Evolutionary conservation across 2,329 filamentous ascomycete genomes (phyloP), one percentile per base, ranked within the genome.

Genomic region (Gaeumannomyces tritici): DNA sequence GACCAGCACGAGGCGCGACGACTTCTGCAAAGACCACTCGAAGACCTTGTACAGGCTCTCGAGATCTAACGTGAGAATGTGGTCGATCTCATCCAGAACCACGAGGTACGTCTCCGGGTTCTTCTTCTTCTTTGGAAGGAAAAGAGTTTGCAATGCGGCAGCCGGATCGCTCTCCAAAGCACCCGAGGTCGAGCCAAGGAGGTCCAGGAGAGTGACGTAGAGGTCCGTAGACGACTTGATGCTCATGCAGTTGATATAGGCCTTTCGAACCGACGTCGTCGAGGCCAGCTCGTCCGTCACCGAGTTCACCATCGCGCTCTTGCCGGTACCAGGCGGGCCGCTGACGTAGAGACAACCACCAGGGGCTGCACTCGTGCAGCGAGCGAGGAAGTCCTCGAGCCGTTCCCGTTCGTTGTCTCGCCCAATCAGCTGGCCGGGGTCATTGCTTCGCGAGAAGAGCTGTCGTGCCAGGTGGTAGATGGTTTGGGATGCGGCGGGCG

Each of bases 211-310:
- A 26, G 88, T 93, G 65, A 83, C 82, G 74, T 96, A 96, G 27
- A 99, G 81, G 71, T 97, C 93, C 67, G 86, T 87, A 2, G 92
- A 90, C 42, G 87, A 91, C 70, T 95, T 96, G 75, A 97, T 87
- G 75, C 93, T 96, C 87, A 97, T 97, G 76, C 95, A 99, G 73
- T 99, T 99, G 80, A 99, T 83, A 70, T 93, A 93, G 2, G 87
- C 87, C 61, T 88, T 86, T 69, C 85, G 86, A 61, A 95, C 78
- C 4, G 74, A 74, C 21, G 81, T 76, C 42, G 78, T 76, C 4
- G 77, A 71, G 13, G 77, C 76, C 59, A 88, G 75, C 56, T 85
- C 79, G 59, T 84, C 78, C 59, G 89, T 89, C 60, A 96, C 84
- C 71, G 96, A 88, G 65, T 87, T 87, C 65, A 98, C 86, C 80